Base-by-base conservation (phyloP, 306 rosid species). In the Vachellia pachyceras region DNA sequence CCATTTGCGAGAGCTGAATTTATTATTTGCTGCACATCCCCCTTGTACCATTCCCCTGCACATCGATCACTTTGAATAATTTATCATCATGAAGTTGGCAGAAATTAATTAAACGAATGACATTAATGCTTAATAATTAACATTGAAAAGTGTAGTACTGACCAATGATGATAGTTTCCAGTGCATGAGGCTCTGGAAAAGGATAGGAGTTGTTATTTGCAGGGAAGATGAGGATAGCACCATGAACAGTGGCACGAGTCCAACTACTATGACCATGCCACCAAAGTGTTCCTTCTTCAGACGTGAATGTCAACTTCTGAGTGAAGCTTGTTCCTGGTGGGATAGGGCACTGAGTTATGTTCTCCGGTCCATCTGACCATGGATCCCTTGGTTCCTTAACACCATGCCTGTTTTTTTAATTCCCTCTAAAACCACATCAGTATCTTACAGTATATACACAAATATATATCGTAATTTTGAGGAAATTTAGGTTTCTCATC, bases 211-310 rank as follows among this genome's bases (percentile, higher is more conserved):
- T 22, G 74, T 84, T 72, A 5, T 57, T 72, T 20, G 40, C 22
- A 46, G 90, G 92, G 36, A 60, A 70, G 13, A 88, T 76, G 68
- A 89, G 36, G 37, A 89, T 85, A 35, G 85, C 81, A 3, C 92
- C 90, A 22, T 86, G 88, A 68, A 81, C 90, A 0, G 88, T 89
- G 42, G 88, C 90, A 4, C 90, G 82, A 49, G 75, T 72, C 90
- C 92, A 89, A 11, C 84, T 77, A 3, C 87, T 84, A n/a, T 89
- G 92, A n/a, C 90, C 87, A 71, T 89, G 90, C 92, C 92, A 89
- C 92, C 90, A 89, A 0, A 89, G 63, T 29, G 90, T 84, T 17
- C 91, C 89, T 54, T 69, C 92, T 60, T 86, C 92, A 0, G 3
- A n/a, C 3, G 92, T 83, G 7, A 89, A 79, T 0, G 80, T 13